Base-by-base conservation (phyloP, 2,329 filamentous ascomycete species). In the Sporothrix luriei region DNA sequence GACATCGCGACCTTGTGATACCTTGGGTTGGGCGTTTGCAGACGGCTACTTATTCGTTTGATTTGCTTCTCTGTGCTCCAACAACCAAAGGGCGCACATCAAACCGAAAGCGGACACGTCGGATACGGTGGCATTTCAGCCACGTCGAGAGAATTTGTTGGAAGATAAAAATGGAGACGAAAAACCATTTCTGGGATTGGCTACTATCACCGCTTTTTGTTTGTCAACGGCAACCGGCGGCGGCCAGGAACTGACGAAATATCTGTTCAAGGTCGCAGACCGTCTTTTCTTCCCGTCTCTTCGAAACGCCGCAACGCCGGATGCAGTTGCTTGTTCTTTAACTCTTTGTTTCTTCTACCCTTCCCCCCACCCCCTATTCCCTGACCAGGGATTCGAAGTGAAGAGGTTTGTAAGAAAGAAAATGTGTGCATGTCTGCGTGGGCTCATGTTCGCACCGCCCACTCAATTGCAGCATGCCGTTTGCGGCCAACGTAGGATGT, bases 101-200 rank as follows among this genome's bases (percentile, higher is more conserved):
- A 24, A 49, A 21, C 61, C 61, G 51, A 51, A 65, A 29, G 43
- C 61, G 43, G 43, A 38, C 61, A 65, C 61, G 61, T 49, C 61
- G 26, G 10, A 21, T 43, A 61, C 14, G 55, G 55, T n/a, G 61
- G 33, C 61, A 49, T 49, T 13, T 26, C 19, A 10, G 43, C 61
- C 61, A 65, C 43, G 43, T 29, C 21, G 40, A 48, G 21, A 2
- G 57, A 26, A n/a, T 62, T 62, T 46, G 57, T 62, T 62, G 57
- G 40, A 33, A 33, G 33, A 33, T 1, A 6, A 5, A 33, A 33
- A 33, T 9, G 6, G 40, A 38, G 29, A 61, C 4, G 16, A 4
- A 0, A 19, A 21, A 7, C 16, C 19, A 26, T 33, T 54, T 59
- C 33, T 16, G 33, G 33, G 33, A 33, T n/a, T 13, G 29, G 33